Base-by-base conservation (phyloP, 169 alveolate genomes). In the Toxoplasma gondii region DNA sequence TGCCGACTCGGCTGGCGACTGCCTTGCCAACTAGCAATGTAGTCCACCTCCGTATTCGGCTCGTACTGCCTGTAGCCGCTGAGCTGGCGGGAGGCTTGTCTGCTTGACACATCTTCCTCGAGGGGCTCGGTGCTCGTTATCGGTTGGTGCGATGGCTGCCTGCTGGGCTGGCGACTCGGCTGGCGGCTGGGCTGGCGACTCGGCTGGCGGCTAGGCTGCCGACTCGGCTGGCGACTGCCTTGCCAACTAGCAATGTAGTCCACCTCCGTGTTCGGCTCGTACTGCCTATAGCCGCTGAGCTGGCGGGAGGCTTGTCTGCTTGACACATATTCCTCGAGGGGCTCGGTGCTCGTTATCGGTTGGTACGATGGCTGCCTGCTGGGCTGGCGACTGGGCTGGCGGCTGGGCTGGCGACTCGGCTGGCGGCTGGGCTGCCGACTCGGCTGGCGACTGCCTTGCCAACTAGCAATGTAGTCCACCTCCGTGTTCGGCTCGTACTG, bases 161-260 rank as follows among this genome's bases (percentile, higher is more conserved):
- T 19, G 88, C 88, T 81, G 16, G 53, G 88, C 29, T 81, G 88
- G 27, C 58, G 88, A 29, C 88, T 81, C 41, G 44, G 53, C 67
- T 53, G 67, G 67, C 67, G 82, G 29, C 82, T 24, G 36, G 12
- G 88, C 88, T 81, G 88, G 19, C 19, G 22, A 31, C 49, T 10
- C 88, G 88, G 16, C 88, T 81, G 64, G 54, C 88, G 5, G 88
- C 88, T 81, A 17, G 44, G 88, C 49, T 81, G 88, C 29, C 54
- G 19, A 31, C 88, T 81, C 29, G 88, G 88, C 88, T 81, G 64
- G 64, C 88, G 88, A 39, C 88, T 81, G 64, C n/a, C n/a, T n/a
- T n/a, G n/a, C n/a, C n/a, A n/a, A n/a, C n/a, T n/a, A n/a, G n/a
- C n/a, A n/a, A n/a, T n/a, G n/a, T n/a, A n/a, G n/a, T n/a, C n/a